These are phyloP conservation scores for Silene coronaria DNA, from an alignment of 179 eudicot genomes.

Conservation along the genomic window DNA sequence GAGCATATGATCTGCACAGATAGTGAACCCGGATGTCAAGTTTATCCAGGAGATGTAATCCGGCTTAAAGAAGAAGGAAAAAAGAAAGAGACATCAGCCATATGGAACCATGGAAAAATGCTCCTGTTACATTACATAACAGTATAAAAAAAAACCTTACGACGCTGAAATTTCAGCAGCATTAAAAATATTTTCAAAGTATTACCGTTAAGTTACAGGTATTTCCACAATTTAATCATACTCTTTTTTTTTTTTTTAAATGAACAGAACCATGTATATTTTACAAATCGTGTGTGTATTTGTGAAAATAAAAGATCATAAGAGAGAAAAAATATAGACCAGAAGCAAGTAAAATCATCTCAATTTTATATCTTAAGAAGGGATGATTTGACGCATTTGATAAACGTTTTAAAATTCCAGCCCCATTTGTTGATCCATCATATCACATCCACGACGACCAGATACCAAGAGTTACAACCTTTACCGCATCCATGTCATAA, in stretches of 20 bases:
- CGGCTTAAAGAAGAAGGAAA: neutral
- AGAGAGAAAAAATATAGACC: neutral
- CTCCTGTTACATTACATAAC: neutral
- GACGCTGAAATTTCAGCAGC: neutral
- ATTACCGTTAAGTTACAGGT: neutral
- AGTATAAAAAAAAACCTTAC: neutral
- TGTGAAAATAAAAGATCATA: neutral
- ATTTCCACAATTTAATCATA: neutral
- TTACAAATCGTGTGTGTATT: neutral
- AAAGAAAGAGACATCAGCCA: neutral
- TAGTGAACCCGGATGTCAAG: neutral
- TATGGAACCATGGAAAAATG: neutral
- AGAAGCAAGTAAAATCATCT: neutral
- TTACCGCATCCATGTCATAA: neutral
- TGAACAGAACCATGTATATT: neutral
- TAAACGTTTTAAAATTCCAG: neutral
- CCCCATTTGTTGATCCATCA: neutral
- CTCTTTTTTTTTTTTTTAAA: neutral
- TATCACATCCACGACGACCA: neutral
- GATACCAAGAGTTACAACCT: neutral
- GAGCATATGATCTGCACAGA: constrained; percentile 75
- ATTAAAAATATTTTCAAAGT: neutral
- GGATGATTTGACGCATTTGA: neutral
- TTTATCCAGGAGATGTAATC: neutral
- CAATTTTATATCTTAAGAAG: neutral